Evolutionary conservation across 2,329 filamentous ascomycete genomes (phyloP).

Genomic region (Pseudogymnoascus sp.): DNA sequence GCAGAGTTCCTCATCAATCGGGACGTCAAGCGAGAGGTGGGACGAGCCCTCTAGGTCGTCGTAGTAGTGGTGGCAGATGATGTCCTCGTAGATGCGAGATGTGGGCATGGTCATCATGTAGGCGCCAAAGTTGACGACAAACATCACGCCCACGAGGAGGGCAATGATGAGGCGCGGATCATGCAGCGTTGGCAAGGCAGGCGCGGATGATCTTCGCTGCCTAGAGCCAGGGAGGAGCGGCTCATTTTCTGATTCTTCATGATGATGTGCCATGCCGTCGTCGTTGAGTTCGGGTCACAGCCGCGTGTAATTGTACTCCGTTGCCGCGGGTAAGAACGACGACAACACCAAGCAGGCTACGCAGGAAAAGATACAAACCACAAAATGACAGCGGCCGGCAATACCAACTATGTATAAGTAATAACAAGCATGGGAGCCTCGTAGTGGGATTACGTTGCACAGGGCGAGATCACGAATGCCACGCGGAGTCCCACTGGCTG

Average conservation of each 20-base stretch:
- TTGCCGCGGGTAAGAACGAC: not conserved
- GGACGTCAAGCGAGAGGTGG: conserved; percentile 19
- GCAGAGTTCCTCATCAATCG: conserved; percentile 33
- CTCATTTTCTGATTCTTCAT: not conserved
- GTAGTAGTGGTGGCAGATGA: conserved; percentile 35
- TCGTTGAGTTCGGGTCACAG: not conserved
- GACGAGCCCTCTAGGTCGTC: conserved; percentile 19
- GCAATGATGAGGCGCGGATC: conserved; percentile 21
- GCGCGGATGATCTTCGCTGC: not conserved
- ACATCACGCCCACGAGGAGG: conserved; percentile 27
- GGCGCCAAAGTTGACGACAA: conserved; percentile 26
- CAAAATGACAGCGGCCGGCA: not conserved
- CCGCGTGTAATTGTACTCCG: not conserved
- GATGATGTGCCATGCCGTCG: not conserved
- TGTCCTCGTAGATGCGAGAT: conserved; percentile 34
- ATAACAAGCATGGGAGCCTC: not conserved
- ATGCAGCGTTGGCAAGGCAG: not conserved
- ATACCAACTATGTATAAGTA: not conserved
- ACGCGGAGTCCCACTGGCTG: not conserved
- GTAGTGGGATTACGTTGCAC: not conserved
- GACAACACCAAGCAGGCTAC: not conserved
- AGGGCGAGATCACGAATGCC: not conserved
- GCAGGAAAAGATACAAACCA: not conserved
- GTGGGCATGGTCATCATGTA: conserved; percentile 30
- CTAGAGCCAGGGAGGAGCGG: not conserved